Conservation (phyloP, 768 basidiomycete species). For the Gloeophyllum trabeum region DNA sequence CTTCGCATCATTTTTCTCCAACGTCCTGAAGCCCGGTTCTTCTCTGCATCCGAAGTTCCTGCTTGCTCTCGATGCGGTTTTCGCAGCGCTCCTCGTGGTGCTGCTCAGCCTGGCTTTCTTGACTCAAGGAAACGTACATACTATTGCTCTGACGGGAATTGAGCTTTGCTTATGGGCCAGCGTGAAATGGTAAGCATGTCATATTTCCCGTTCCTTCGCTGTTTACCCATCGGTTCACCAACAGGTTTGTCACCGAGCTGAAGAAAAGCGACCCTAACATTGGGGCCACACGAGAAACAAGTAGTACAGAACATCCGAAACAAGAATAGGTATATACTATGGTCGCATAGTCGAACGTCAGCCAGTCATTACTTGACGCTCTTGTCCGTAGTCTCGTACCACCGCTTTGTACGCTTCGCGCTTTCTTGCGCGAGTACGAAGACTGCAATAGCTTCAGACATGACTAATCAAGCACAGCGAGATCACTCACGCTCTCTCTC, state of each 20-base stretch:
- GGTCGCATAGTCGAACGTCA: background rate
- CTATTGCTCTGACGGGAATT: conserved; percentile 55
- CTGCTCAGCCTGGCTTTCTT: conserved; percentile 46
- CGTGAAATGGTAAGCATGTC: conserved; percentile 57
- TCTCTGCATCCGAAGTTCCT: conserved; percentile 65
- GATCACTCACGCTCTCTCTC: conserved; percentile 76
- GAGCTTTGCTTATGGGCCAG: conserved; percentile 66
- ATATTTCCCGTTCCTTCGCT: too few relatives aligned
- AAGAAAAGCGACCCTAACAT: conserved; percentile 2
- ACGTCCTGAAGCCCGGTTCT: conserved; percentile 64
- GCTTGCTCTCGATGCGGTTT: conserved; percentile 48
- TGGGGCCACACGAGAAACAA: background rate
- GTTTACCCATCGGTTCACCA: background rate
- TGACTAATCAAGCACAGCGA: conserved; percentile 5
- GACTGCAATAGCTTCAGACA: conserved; percentile 33
- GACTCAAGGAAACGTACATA: conserved; percentile 56
- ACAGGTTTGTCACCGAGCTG: conserved; percentile 17
- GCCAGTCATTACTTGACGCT: conserved; percentile 26
- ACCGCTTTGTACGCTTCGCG: conserved; percentile 61
- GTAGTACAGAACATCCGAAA: conserved; percentile 1
- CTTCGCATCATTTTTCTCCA: conserved; percentile 23
- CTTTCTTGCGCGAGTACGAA: conserved; percentile 82
- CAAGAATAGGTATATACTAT: conserved; percentile 2
- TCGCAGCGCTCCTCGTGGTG: conserved; percentile 44
- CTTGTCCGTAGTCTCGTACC: conserved; percentile 72